A percentile compares a stretch with the other conserved stretches of the same genome.
Evolutionary conservation across 2,329 filamentous ascomycete species (phyloP).

Genomic region (Dothideomycetes sp.): DNA sequence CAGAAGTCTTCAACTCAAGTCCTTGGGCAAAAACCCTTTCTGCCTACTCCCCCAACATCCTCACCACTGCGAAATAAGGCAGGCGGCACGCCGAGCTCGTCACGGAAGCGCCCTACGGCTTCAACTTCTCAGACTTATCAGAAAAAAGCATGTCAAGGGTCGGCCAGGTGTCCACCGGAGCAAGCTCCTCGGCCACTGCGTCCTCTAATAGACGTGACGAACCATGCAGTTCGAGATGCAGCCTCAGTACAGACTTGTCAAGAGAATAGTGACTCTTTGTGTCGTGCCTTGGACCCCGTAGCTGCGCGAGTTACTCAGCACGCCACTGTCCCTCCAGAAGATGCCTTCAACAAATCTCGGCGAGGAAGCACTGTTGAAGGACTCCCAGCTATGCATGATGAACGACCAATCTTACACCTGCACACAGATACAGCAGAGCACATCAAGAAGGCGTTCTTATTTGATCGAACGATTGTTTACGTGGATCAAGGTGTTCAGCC

Average conservation of each 20-base stretch:
- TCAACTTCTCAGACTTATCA: not conserved
- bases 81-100: not conserved
- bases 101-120: not conserved
- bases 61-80: not conserved
- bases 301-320: too few species aligned
- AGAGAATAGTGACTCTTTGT: not conserved
- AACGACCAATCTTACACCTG: not conserved
- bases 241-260: not conserved
- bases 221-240: not conserved
- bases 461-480: conserved; percentile 3
- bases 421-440: not conserved
- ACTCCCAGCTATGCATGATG: too few species aligned
- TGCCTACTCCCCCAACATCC: not conserved
- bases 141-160: not conserved
- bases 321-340: too few species aligned
- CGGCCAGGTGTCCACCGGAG: too few species aligned
- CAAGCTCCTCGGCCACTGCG: too few species aligned
- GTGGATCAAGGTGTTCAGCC: not conserved
- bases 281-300: too few species aligned
- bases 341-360: too few species aligned
- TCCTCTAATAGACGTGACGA: not conserved
- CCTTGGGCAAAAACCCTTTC: not conserved
- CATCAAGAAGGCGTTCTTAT: not conserved
- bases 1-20: not conserved
- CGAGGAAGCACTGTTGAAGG: too few species aligned